Evolutionary conservation across 305 asterid species (phyloP).

Genomic region (Fraxinus albicans): DNA sequence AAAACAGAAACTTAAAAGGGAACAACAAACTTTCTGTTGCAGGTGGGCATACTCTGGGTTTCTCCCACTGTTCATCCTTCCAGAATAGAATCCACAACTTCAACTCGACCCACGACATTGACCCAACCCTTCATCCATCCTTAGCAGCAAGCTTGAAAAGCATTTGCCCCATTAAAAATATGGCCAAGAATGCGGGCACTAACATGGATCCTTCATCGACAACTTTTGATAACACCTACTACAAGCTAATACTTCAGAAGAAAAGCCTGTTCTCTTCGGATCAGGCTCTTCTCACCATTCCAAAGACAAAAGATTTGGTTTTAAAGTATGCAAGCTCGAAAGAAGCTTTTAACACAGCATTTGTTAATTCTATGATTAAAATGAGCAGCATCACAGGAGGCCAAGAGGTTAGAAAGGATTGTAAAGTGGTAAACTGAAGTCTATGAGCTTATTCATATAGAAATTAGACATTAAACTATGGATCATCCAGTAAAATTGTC

Average conservation of each 20-base stretch:
- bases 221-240: slow-evolving; percentile 35
- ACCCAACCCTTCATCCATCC: slow-evolving; percentile 41
- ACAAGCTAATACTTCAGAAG: slow-evolving; percentile 33
- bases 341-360: slow-evolving; percentile 32
- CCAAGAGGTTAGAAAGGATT: slow-evolving; percentile 33
- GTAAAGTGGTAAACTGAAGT: slow-evolving; percentile 32
- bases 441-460: not conserved
- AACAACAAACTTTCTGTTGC: not conserved
- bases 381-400: slow-evolving; percentile 45
- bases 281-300: slow-evolving; percentile 33
- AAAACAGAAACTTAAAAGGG: not conserved
- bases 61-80: slow-evolving; percentile 48
- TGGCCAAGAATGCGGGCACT: slow-evolving; percentile 34
- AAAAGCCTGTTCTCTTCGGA: slow-evolving; percentile 43
- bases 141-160: slow-evolving; percentile 31
- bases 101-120: slow-evolving; percentile 26
- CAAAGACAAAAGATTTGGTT: slow-evolving; percentile 32
- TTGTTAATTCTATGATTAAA: slow-evolving; percentile 44
- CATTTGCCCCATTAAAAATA: slow-evolving; percentile 34
- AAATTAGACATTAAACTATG: not conserved
- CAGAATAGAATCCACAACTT: slow-evolving; percentile 41
- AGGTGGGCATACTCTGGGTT: slow-evolving; percentile 52
- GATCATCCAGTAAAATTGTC: not conserved
- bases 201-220: slow-evolving; percentile 37
- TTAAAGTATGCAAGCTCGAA: slow-evolving; percentile 33